These are phyloP conservation scores for Euphrasia arctica DNA, from an alignment of 305 asterid genomes.

Conservation along the genomic window DNA sequence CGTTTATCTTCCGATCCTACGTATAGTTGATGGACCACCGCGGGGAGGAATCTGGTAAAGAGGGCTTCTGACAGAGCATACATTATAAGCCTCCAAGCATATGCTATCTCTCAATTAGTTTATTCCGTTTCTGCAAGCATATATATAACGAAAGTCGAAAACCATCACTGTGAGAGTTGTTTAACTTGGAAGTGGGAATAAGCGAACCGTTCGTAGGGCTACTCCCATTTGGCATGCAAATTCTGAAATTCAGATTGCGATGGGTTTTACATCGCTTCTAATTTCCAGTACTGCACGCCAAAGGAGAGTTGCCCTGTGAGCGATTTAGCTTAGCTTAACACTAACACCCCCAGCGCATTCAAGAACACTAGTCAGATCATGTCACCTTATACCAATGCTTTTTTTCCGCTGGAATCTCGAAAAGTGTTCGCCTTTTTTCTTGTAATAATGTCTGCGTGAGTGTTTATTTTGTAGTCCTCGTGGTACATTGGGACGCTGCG, in stretches of 20 bases:
- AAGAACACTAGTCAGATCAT: background rate
- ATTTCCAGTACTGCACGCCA: background rate
- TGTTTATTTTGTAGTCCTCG: too few relatives aligned
- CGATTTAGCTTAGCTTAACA: background rate
- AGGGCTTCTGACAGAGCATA: background rate
- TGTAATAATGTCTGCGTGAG: too few relatives aligned
- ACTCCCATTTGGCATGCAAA: background rate
- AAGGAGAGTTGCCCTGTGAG: constrained; percentile 9
- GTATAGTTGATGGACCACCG: background rate
- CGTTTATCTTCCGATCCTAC: background rate
- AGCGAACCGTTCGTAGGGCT: constrained; percentile 5
- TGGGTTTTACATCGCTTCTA: too few relatives aligned
- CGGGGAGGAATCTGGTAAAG: background rate
- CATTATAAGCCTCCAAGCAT: background rate
- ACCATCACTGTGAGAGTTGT: background rate
- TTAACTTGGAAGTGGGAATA: background rate
- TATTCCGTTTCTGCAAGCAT: constrained; percentile 1
- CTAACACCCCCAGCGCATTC: background rate
- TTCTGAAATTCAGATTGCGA: background rate
- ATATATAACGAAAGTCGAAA: background rate
- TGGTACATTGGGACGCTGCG: too few relatives aligned
- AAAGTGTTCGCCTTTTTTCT: too few relatives aligned
- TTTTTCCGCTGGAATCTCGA: too few relatives aligned
- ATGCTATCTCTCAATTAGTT: background rate
- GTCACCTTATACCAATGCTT: too few relatives aligned